Percentiles rank a stretch among this genome's conserved stretches.
These are phyloP conservation scores for Onygenales sp. DNA, from an alignment of 2,329 filamentous ascomycete genomes.

Conservation along the genomic window DNA sequence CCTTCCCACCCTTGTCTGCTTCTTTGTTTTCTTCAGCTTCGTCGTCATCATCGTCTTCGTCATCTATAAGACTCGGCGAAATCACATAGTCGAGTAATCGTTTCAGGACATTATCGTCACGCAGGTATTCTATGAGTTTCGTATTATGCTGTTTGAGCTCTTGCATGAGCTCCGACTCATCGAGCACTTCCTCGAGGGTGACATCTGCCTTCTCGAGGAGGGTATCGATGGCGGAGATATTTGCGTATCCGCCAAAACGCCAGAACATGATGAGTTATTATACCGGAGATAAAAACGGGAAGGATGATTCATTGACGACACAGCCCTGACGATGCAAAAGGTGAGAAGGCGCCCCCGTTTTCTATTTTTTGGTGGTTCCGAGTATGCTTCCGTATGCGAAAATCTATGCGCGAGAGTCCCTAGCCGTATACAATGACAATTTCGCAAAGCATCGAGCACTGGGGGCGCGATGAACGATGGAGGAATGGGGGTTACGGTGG, in stretches of 20 bases:
- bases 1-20: conserved; percentile 19
- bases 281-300: not conserved
- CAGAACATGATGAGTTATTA: conserved; percentile 78
- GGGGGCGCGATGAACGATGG: not conserved
- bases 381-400: conserved; percentile 1
- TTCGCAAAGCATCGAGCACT: conserved; percentile 17
- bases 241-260: conserved; percentile 98
- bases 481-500: not conserved
- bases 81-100: conserved; percentile 85
- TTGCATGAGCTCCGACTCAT: conserved; percentile 92
- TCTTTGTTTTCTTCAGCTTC: conserved; percentile 38
- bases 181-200: conserved; percentile 87
- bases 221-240: conserved; percentile 90
- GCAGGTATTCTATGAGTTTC: conserved; percentile 91
- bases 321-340: not conserved
- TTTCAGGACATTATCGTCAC: conserved; percentile 76
- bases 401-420: not conserved
- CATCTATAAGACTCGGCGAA: conserved; percentile 52
- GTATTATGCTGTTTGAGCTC: conserved; percentile 98
- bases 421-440: not conserved
- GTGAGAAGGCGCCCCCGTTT: not conserved
- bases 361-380: not conserved
- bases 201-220: conserved; percentile 94
- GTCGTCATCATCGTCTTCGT: conserved; percentile 44
- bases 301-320: conserved; percentile 3